Percentiles rank a stretch among this genome's conserved stretches.
phyloP scores from a whole-genome alignment of 1,284 basidiomycete genomes.

The Austropuccinia psidii region DNA sequence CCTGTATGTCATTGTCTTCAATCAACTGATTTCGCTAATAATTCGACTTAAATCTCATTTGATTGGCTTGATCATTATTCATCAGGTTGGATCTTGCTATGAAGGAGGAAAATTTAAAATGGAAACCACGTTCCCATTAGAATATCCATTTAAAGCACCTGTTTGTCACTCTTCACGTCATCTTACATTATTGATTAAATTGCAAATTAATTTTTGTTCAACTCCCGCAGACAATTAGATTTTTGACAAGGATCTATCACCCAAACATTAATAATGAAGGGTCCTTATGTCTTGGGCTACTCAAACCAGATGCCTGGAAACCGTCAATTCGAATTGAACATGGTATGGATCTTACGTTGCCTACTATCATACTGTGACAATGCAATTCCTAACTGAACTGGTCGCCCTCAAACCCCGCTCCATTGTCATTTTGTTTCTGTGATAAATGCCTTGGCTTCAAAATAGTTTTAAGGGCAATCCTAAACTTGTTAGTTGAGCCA shows the following conservation, averaged over 20 bases:
- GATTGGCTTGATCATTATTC: neutral
- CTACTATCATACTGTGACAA: neutral
- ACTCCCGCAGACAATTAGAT: conserved; percentile 35
- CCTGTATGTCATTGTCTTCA: conserved; percentile 4
- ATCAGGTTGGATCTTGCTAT: conserved; percentile 6
- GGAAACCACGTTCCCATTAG: conserved; percentile 46
- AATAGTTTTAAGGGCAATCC: conserved; percentile 21
- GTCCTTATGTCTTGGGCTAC: conserved; percentile 44
- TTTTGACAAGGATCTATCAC: conserved; percentile 44
- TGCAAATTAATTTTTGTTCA: no score
- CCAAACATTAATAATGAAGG: conserved; percentile 47
- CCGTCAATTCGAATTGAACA: conserved; percentile 46
- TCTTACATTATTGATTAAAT: neutral
- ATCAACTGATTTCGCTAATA: neutral
- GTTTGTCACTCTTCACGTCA: conserved; percentile 38
- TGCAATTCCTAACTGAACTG: no score
- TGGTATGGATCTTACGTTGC: conserved; percentile 40
- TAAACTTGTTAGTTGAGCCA: conserved; percentile 27
- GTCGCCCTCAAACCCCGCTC: neutral
- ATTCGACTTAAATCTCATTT: neutral
- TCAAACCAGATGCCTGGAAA: conserved; percentile 48
- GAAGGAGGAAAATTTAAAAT: conserved; percentile 38
- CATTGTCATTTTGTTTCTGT: neutral
- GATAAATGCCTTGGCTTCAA: neutral
- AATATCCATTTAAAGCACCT: conserved; percentile 48